Evolutionary conservation across 1,284 basidiomycete species (phyloP), one percentile per base, ranked within the genome.

Genomic region (Trichosporon coremiiforme): DNA sequence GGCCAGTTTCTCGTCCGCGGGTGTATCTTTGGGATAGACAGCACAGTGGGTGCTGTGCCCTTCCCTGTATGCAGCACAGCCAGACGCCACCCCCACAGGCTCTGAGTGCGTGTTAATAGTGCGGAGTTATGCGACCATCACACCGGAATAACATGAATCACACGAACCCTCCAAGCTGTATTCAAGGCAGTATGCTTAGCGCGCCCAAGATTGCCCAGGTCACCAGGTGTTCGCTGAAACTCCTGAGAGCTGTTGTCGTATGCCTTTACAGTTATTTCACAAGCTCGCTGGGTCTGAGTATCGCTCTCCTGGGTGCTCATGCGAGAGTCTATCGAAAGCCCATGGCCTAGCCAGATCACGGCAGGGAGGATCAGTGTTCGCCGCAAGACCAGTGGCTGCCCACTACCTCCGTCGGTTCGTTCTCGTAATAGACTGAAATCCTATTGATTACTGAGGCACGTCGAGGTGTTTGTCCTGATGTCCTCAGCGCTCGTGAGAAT

Each of bases 61-160:
- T 8, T 17, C 41, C 15, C 20, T 8, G 50, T 7, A 22, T 10
- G 20, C 50, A 20, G 20, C n/a, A 10, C 66, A 66, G 50, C 35
- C 66, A 60, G 50, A 13, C 66, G 50, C 50, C 50, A 53, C 50
- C 50, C 50, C 50, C 50, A 17, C 50, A 53, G 50, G 2, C 50
- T 25, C 20, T 47, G n/a, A 47, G 9, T 53, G 50, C 20, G 9
- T 15, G 47, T 53, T 22, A 53, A 53, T 53, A 53, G 12, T 22
- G 50, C 50, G 50, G 50, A 62, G 50, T 36, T 22, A 36, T 17
- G 12, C 35, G 35, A 38, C 41, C 33, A 64, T 38, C 20, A 64
- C 38, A 8, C 45, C 36, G 63, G 20, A 22, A 64, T 50, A 65
- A n/a, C 31, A 9, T 9, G 6, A 53, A 55, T 25, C 36, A 35